These are phyloP conservation scores for Flueggea neowawraea DNA, from an alignment of 441 rosid species.

Conservation along the genomic window DNA sequence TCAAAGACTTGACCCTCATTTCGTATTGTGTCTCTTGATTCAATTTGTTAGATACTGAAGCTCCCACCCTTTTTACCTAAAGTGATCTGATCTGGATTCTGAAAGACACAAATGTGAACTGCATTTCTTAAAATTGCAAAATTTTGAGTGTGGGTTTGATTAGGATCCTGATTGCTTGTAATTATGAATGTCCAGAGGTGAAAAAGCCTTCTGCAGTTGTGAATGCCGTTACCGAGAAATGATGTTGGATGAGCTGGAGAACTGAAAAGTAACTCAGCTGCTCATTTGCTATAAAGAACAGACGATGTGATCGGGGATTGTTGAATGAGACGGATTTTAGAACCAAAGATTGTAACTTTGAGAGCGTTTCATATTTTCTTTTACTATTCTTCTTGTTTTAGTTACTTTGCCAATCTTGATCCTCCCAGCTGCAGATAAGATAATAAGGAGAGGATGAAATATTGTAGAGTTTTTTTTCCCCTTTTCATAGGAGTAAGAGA, in stretches of 20 bases:
- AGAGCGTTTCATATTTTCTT: neutral
- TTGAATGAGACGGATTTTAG: no score
- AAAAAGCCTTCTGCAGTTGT: slow-evolving; percentile 76
- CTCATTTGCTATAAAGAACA: no score
- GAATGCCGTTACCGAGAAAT: slow-evolving; percentile 82
- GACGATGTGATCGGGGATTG: no score
- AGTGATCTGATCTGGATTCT: no score
- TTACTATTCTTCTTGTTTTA: neutral
- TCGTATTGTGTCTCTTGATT: no score
- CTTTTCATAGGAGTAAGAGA: slow-evolving; percentile 8
- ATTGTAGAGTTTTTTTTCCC: slow-evolving; percentile 20
- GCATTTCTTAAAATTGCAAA: no score
- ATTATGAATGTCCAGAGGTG: slow-evolving; percentile 55
- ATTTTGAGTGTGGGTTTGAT: no score
- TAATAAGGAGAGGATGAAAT: slow-evolving; percentile 31
- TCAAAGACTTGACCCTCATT: no score
- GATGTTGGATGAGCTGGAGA: slow-evolving; percentile 54
- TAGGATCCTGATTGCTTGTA: neutral
- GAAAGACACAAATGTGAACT: no score
- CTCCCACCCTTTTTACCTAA: no score
- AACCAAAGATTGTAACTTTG: neutral
- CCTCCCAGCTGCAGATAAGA: slow-evolving; percentile 32
- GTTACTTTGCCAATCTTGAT: neutral
- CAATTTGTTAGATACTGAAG: no score
- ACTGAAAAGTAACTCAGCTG: slow-evolving; percentile 6